phyloP scores from a whole-genome alignment of 2,329 filamentous ascomycete species.

The Aspergillus transmontanensis region DNA sequence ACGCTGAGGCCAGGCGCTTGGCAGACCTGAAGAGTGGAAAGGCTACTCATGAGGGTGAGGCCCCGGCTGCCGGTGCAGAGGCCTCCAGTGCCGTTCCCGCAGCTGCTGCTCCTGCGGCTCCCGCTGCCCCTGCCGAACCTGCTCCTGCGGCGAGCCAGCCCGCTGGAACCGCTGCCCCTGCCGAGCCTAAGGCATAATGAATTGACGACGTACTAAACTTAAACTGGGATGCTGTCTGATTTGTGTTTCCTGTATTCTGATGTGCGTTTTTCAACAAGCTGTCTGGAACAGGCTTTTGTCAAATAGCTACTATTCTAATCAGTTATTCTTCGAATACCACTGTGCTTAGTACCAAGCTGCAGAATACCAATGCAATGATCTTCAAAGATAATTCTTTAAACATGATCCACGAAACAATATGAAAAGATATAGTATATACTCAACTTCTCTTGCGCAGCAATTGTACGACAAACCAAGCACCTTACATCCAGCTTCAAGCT shows the following conservation, averaged over 20 bases:
- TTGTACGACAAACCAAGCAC: not conserved
- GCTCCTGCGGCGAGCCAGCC: not conserved
- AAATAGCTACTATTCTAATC: slow-evolving; percentile 2
- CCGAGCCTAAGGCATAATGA: slow-evolving; percentile 33
- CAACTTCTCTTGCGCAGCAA: not conserved
- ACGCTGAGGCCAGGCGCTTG: slow-evolving; percentile 83
- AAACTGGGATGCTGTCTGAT: slow-evolving; percentile 3
- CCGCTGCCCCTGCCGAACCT: not conserved
- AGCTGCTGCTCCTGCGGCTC: slow-evolving; percentile 16
- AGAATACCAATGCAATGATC: not conserved
- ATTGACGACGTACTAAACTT: not conserved
- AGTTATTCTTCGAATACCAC: slow-evolving; percentile 2
- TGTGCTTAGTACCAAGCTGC: not conserved
- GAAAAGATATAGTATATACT: not conserved
- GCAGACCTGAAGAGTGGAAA: slow-evolving; percentile 77
- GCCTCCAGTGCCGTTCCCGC: slow-evolving; percentile 22
- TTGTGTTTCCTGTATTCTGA: slow-evolving; percentile 11
- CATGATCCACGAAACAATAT: not conserved
- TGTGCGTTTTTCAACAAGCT: not conserved
- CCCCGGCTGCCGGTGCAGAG: slow-evolving; percentile 15
- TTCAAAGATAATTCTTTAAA: not conserved
- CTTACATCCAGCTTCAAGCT: not conserved
- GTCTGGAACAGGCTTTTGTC: slow-evolving; percentile 16
- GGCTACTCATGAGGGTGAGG: slow-evolving; percentile 40
- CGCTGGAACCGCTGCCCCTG: slow-evolving; percentile 19